phyloP scores from a whole-genome alignment of 2,329 filamentous ascomycete genomes.

The Alternaria brassicicola region DNA sequence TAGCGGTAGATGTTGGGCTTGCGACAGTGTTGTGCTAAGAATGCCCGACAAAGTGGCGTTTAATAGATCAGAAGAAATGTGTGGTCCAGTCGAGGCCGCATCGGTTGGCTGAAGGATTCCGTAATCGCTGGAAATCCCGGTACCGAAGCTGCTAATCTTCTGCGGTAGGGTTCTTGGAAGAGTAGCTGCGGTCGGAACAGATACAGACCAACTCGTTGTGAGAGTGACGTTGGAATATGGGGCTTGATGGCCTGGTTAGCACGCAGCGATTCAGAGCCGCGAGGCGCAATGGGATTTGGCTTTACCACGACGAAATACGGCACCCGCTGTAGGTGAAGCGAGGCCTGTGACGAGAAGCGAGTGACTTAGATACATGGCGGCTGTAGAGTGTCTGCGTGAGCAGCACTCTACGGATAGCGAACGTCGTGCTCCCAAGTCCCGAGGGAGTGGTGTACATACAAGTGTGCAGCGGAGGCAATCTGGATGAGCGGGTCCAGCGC shows the following conservation, averaged over 20 bases:
- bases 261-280: slow-evolving; percentile 31
- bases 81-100: slow-evolving; percentile 3
- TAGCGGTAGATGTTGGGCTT: background rate
- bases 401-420: slow-evolving; percentile 33
- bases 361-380: slow-evolving; percentile 22
- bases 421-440: slow-evolving; percentile 21
- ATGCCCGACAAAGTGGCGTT: slow-evolving; percentile 3
- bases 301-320: slow-evolving; percentile 35
- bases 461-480: slow-evolving; percentile 28
- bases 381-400: slow-evolving; percentile 22
- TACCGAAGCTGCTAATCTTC: background rate
- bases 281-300: slow-evolving; percentile 17
- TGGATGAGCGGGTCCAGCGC: slow-evolving; percentile 28
- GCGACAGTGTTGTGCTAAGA: slow-evolving; percentile 3
- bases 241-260: slow-evolving; percentile 39
- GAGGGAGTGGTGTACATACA: slow-evolving; percentile 19
- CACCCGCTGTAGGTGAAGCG: slow-evolving; percentile 22
- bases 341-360: slow-evolving; percentile 23
- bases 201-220: slow-evolving; percentile 16
- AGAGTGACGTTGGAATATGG: slow-evolving; percentile 37
- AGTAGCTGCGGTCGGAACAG: slow-evolving; percentile 11
- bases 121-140: slow-evolving; percentile 13
- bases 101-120: slow-evolving; percentile 18
- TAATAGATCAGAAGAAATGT: background rate
- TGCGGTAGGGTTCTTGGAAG: slow-evolving; percentile 1